Percentiles rank a stretch among this genome's conserved stretches.
phyloP scores from a whole-genome alignment of 208 protist species.

The Trypanosomatidae sp. region DNA sequence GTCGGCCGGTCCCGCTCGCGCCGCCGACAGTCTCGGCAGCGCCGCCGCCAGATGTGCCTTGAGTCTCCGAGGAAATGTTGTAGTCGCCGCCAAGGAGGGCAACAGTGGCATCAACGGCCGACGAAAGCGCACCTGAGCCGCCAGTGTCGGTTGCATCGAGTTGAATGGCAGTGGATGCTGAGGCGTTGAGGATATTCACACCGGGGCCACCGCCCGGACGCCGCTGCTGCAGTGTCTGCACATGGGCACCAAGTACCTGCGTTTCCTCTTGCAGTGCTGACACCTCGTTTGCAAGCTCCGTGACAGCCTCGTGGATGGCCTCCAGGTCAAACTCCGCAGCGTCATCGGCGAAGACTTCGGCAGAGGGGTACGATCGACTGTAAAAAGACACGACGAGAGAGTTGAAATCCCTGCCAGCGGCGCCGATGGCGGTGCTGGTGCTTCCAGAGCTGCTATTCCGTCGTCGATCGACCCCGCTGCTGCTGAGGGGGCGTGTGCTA shows the following conservation, averaged over 20 bases:
- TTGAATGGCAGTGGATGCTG: not conserved
- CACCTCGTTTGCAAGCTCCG: constrained; percentile 71
- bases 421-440: constrained; percentile 1
- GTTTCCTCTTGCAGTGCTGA: constrained; percentile 66
- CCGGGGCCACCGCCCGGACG: constrained; percentile 2
- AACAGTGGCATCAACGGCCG: not conserved
- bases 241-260: constrained; percentile 40
- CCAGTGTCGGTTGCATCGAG: not conserved
- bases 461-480: not conserved
- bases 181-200: not conserved
- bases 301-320: constrained; percentile 49
- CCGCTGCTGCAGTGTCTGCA: constrained; percentile 34
- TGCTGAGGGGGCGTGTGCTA: constrained; percentile 2
- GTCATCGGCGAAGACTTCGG: constrained; percentile 40
- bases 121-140: not conserved
- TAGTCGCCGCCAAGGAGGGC: constrained; percentile 4
- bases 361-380: constrained; percentile 50
- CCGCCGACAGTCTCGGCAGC: not conserved
- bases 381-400: constrained; percentile 70
- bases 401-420: constrained; percentile 29
- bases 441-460: not conserved
- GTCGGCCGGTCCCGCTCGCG: constrained; percentile 12
- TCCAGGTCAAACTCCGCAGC: constrained; percentile 28
- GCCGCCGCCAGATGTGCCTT: not conserved
- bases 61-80: not conserved